Conservation (phyloP, 805 yeast genomes). For the Pichia nakasei region DNA sequence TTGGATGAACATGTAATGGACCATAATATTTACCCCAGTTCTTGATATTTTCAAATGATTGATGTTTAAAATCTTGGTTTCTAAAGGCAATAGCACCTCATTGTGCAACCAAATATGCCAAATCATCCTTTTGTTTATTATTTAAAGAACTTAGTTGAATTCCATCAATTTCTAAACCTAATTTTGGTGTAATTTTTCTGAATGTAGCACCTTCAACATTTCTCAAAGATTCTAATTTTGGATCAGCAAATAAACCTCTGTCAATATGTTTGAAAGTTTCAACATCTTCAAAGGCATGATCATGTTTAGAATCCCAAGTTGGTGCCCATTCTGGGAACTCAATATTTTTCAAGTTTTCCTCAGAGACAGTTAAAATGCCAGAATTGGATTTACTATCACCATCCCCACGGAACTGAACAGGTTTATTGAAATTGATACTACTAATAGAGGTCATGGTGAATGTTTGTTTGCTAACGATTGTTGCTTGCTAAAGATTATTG, state of each 20-base stretch:
- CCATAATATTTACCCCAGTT: conserved; percentile 61
- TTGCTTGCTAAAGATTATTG: too few relatives aligned
- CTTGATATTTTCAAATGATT: conserved; percentile 38
- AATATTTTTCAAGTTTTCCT: conserved; percentile 1
- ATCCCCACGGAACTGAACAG: conserved; percentile 11
- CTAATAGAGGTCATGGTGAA: conserved; percentile 6
- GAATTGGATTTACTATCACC: conserved; percentile 3
- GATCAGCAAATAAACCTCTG: conserved; percentile 62
- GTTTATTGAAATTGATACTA: conserved; percentile 4
- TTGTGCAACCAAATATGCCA: conserved; percentile 62
- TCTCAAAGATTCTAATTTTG: conserved; percentile 42
- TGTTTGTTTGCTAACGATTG: too few relatives aligned
- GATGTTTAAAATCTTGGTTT: conserved; percentile 56
- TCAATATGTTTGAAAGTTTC: conserved; percentile 50
- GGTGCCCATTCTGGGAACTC: conserved; percentile 14
- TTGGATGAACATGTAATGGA: conserved; percentile 64
- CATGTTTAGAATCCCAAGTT: conserved; percentile 12
- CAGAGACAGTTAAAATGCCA: conserved; percentile 11
- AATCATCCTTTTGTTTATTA: conserved; percentile 53
- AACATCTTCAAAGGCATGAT: conserved; percentile 27
- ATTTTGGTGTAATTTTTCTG: conserved; percentile 51
- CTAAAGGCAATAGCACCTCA: conserved; percentile 62
- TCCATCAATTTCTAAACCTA: conserved; percentile 59
- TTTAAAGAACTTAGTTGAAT: conserved; percentile 49
- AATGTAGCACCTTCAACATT: conserved; percentile 20